Conservation (phyloP, 768 basidiomycete species). For the Psilocybe cubensis region DNA sequence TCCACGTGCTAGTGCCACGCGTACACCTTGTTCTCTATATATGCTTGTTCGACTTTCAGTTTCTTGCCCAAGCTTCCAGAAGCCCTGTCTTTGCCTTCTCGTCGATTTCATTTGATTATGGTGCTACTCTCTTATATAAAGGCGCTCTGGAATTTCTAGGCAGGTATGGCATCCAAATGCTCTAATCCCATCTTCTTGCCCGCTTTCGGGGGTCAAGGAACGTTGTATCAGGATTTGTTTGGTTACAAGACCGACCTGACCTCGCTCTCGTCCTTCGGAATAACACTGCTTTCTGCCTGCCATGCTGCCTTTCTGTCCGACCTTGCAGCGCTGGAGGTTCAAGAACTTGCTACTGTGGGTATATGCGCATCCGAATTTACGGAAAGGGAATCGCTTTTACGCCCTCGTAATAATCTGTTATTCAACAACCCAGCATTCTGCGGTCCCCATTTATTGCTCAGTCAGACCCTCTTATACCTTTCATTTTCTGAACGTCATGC, state of each 20-base stretch:
- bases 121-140: conserved; percentile 10
- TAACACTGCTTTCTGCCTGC: conserved; percentile 53
- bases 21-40: conserved; percentile 6
- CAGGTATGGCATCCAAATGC: conserved; percentile 3
- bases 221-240: conserved; percentile 25
- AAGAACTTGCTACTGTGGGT: conserved; percentile 35
- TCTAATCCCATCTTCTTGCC: conserved; percentile 38
- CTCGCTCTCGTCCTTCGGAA: conserved; percentile 37
- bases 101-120: not conserved
- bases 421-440: conserved; percentile 52
- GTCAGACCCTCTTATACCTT: conserved; percentile 58
- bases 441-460: conserved; percentile 49
- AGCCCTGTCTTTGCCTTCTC: not conserved
- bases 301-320: conserved; percentile 53
- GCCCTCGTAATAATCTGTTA: conserved; percentile 35
- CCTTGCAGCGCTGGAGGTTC: conserved; percentile 45
- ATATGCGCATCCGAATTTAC: conserved; percentile 51
- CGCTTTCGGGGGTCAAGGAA: conserved; percentile 63
- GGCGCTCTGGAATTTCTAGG: not conserved
- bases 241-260: conserved; percentile 26
- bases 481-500: conserved; percentile 35
- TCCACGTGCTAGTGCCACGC: not conserved
- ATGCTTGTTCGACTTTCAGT: conserved; percentile 3
- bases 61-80: conserved; percentile 8
- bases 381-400: conserved; percentile 41